Base-by-base conservation (phyloP, 768 basidiomycete species). In the Flagelloscypha sp. region DNA sequence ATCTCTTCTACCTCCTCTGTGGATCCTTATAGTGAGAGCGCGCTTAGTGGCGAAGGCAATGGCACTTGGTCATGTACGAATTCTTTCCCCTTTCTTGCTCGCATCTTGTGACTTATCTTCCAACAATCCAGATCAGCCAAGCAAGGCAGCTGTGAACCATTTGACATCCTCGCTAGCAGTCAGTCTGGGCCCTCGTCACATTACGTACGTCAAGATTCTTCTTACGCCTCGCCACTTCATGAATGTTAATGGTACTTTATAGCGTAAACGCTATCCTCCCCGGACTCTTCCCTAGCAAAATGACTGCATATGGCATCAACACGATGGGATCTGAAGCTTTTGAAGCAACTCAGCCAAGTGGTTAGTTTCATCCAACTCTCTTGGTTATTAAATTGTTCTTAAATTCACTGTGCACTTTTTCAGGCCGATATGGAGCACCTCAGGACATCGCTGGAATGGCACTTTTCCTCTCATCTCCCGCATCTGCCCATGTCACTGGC, bases 71-170 rank as follows among this genome's bases (percentile, higher is more conserved):
- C 77, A 48, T 89, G 85, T 88, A 44, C 39, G 84, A 74, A 12
- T 6, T 21, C 13, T n/a, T 7, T 4, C 15, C n/a, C 21, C 2
- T 25, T n/a, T 28, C 35, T 30, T 33, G 3, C 15, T 22, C 32
- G 3, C 15, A 24, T 38, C 16, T 23, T 27, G 20, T 23, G 20
- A 35, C 37, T 35, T 21, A 28, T 31, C 43, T 30, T 27, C 9
- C 4, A 16, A 11, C 32, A 28, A 24, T 15, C 17, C 44, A 89
- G 85, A 89, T 52, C 73, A 77, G 46, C 65, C 84, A 6, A 86
- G 84, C 56, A 89, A 89, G 58, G 86, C 86, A n/a, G 84, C 84
- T 19, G 76, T 83, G 12, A 88, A 87, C 58, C 85, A 88, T 44
- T 72, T 90, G 30, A 87, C 86, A 4, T 74, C 76, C 10, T 63